A percentile compares a stretch with the other conserved stretches of the same genome.
These are phyloP conservation scores for Marasmius sp. DNA, from an alignment of 1,284 basidiomycete species.

Conservation along the genomic window DNA sequence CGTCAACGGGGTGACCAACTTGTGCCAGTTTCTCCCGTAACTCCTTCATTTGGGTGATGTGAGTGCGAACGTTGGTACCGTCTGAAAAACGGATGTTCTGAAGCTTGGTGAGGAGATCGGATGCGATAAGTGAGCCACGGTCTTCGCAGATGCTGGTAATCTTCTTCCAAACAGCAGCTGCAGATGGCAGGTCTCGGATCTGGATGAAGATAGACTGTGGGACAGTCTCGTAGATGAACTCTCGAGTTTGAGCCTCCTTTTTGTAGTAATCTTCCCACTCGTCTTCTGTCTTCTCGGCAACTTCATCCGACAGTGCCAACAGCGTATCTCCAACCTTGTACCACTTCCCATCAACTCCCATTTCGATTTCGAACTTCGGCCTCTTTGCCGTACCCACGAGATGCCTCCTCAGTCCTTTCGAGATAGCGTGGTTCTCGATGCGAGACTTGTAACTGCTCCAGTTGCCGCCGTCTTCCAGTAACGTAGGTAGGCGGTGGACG, in stretches of 20 bases:
- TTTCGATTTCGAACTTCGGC: neutral
- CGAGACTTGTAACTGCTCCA: neutral
- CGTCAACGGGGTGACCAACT: neutral
- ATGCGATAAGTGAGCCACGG: neutral
- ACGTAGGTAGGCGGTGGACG: neutral
- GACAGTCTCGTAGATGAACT: neutral
- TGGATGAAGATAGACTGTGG: constrained; percentile 2
- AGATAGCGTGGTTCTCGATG: neutral
- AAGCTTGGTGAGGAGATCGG: neutral
- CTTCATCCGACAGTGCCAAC: neutral
- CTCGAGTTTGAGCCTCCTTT: neutral
- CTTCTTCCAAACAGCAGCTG: neutral
- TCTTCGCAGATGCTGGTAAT: neutral
- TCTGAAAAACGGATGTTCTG: neutral
- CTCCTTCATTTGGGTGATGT: neutral
- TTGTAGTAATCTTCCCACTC: neutral
- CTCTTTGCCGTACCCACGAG: neutral
- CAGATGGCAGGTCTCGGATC: neutral
- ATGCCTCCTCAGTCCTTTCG: neutral
- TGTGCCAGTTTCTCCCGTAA: neutral
- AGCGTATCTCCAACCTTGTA: too few species aligned
- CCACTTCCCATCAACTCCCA: neutral
- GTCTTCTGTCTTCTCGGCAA: neutral
- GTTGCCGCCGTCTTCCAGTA: neutral
- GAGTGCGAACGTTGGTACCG: neutral